A percentile compares a stretch with the other conserved stretches of the same genome.
Conservation (phyloP, 371 early-diverging fungal genomes). For the Haplosporangium sp. region DNA sequence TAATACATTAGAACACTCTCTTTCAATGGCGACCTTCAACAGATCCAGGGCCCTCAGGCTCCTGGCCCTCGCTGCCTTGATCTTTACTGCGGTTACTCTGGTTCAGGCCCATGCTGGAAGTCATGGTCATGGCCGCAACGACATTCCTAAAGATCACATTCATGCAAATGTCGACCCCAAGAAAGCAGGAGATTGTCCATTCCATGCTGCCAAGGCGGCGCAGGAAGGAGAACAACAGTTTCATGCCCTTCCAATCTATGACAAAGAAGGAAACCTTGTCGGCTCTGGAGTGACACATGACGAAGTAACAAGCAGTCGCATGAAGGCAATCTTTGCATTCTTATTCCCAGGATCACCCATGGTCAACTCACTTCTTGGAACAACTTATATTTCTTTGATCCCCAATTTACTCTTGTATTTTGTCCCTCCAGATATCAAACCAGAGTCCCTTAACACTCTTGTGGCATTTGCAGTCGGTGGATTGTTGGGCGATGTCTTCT, state of each 20-base stretch:
- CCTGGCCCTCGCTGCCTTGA: constrained; percentile 19
- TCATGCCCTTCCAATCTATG: constrained; percentile 37
- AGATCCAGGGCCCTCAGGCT: constrained; percentile 38
- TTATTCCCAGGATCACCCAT: constrained; percentile 74
- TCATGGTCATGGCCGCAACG: constrained; percentile 7
- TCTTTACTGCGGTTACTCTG: constrained; percentile 23
- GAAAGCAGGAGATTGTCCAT: constrained; percentile 40
- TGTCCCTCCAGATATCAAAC: constrained; percentile 83
- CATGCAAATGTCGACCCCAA: constrained; percentile 44
- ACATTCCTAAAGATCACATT: constrained; percentile 35
- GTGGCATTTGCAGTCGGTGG: constrained; percentile 91
- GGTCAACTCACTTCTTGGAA: constrained; percentile 81
- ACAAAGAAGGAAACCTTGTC: constrained; percentile 31
- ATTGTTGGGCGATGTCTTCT: constrained; percentile 86
- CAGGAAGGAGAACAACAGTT: constrained; percentile 22
- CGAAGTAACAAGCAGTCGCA: constrained; percentile 21
- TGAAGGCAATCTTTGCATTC: constrained; percentile 52
- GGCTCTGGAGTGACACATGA: constrained; percentile 27
- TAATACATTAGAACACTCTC: background rate
- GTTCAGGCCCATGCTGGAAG: constrained; percentile 28
- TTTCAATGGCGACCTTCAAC: constrained; percentile 34
- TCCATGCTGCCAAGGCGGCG: constrained; percentile 17
- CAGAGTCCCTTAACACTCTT: constrained; percentile 75
- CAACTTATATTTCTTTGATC: constrained; percentile 86
- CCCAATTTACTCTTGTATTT: constrained; percentile 86